Percentiles rank a stretch among this genome's conserved stretches.
Evolutionary conservation across 1,284 basidiomycete genomes (phyloP).

Genomic region (Ganoderma sinense): DNA sequence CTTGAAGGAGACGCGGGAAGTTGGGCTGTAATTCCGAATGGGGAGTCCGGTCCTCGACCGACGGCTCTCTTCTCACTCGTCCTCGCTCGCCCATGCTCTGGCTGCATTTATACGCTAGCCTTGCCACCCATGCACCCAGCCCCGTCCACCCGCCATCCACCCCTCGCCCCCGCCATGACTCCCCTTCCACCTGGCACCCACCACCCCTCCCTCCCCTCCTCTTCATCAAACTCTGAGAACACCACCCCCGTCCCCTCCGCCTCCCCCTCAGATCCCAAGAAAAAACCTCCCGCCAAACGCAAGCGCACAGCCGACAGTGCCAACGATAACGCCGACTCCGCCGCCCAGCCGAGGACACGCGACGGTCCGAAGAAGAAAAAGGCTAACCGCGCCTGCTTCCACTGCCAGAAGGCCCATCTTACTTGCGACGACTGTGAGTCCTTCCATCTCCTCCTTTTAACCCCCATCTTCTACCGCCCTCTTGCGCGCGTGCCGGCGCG

Average conservation of each 20-base stretch:
- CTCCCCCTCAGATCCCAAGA: conserved; percentile 30
- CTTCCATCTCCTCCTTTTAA: not conserved
- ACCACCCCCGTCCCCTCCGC: conserved; percentile 29
- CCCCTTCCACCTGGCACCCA: conserved; percentile 28
- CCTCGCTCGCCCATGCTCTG: conserved; percentile 10
- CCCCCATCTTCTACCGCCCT: not conserved
- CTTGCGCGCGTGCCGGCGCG: conserved; percentile 22
- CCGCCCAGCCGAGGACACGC: conserved; percentile 55
- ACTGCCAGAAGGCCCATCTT: conserved; percentile 95
- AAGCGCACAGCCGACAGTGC: conserved; percentile 60
- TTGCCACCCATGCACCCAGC: conserved; percentile 27
- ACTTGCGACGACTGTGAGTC: conserved; percentile 95
- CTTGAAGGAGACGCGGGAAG: not conserved
- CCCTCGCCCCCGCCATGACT: conserved; percentile 34
- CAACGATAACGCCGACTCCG: conserved; percentile 50
- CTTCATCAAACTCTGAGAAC: conserved; percentile 33
- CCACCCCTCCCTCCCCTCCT: conserved; percentile 35
- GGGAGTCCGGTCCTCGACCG: conserved; percentile 15
- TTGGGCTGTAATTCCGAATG: conserved; percentile 17
- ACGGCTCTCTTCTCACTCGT: conserved; percentile 20
- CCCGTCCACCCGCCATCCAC: conserved; percentile 24
- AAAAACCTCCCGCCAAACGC: conserved; percentile 45
- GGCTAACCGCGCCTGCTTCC: conserved; percentile 91
- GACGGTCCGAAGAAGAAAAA: conserved; percentile 91
- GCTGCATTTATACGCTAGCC: not conserved